Conservation (phyloP, 495 filamentous ascomycete species). For the Tuber microsphaerosporum region DNA sequence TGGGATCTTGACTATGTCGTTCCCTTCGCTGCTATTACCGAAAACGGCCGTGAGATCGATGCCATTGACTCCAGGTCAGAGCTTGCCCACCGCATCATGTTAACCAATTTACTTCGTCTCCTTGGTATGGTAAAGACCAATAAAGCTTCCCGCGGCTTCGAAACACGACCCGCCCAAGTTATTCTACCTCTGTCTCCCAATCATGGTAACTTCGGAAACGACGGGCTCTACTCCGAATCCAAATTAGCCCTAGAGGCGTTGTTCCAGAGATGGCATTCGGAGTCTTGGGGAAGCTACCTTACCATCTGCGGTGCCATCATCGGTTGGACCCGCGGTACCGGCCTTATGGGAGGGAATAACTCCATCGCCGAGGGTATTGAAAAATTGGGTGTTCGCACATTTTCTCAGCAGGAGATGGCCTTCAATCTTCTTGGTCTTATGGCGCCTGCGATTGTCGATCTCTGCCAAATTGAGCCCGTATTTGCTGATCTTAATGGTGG, state of each 20-base stretch:
- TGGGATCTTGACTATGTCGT: slow-evolving; percentile 97
- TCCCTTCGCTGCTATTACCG: slow-evolving; percentile 93
- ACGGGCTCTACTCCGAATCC: slow-evolving; percentile 96
- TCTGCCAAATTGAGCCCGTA: slow-evolving; percentile 92
- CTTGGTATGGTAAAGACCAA: slow-evolving; percentile 84
- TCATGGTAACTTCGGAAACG: slow-evolving; percentile 96
- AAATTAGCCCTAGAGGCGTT: slow-evolving; percentile 94
- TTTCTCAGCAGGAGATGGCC: slow-evolving; percentile 99
- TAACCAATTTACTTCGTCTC: slow-evolving; percentile 90
- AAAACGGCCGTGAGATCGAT: slow-evolving; percentile 97
- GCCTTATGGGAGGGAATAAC: slow-evolving; percentile 97
- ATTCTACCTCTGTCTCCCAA: slow-evolving; percentile 95
- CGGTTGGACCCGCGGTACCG: slow-evolving; percentile 97
- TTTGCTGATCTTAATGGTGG: slow-evolving; percentile 96
- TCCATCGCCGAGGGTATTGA: slow-evolving; percentile 95
- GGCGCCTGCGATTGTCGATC: slow-evolving; percentile 85
- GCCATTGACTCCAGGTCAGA: slow-evolving; percentile 96
- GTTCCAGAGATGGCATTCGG: slow-evolving; percentile 97
- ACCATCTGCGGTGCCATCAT: slow-evolving; percentile 98
- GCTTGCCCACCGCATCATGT: slow-evolving; percentile 96
- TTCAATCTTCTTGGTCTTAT: slow-evolving; percentile 97
- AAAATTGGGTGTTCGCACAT: slow-evolving; percentile 91
- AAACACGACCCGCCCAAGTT: slow-evolving; percentile 92
- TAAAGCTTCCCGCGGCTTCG: slow-evolving; percentile 77
- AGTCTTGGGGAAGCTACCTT: slow-evolving; percentile 95